Base-by-base conservation (phyloP, 768 basidiomycete genomes). In the Leucogyrophana mollusca region DNA sequence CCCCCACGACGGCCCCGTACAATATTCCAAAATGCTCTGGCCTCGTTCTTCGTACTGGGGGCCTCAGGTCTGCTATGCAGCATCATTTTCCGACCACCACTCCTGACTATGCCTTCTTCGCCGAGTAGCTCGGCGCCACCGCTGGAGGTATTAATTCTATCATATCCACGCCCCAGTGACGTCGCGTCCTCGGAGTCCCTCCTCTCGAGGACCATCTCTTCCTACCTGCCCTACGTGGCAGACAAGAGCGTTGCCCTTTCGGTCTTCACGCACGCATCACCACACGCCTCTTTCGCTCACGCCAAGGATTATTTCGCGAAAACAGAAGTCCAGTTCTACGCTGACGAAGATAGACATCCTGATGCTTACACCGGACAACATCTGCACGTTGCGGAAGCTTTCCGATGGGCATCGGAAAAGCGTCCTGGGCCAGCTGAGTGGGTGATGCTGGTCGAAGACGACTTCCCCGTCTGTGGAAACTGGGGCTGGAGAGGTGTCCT, bases 401-500 rank as follows among this genome's bases (percentile, higher is more conserved):
- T 74, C 33, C 47, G 64, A 21, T 73, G 71, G 73, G 50, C 56
- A 47, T 25, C 40, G 25, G 57, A 57, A 34, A 56, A 46, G 33
- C 46, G 49, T 4, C 25, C 47, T 1, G 23, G 13, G n/a, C 47
- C 50, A 30, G 61, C 69, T 11, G 70, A 73, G 45, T 73, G 71
- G 71, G 50, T 74, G 4, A 73, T 73, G 67, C 56, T 74, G 10
- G 57, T 70, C 22, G 73, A 73, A 43, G 72, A 75, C 50, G 72
- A 75, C 49, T 74, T 74, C 37, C 72, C 73, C 0, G 35, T 74
- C 16, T 74, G 71, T 23, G 66, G 61, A 13, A 61, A 62, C 5
- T 62, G 65, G 53, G 69, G 70, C 18, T 66, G 64, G 62, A 40
- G 59, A 7, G 68, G 63, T 0, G 34, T 74, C 3, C 49, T 55